Conservation (phyloP, 495 filamentous ascomycete genomes). For the Aspergillus nanangensis region DNA sequence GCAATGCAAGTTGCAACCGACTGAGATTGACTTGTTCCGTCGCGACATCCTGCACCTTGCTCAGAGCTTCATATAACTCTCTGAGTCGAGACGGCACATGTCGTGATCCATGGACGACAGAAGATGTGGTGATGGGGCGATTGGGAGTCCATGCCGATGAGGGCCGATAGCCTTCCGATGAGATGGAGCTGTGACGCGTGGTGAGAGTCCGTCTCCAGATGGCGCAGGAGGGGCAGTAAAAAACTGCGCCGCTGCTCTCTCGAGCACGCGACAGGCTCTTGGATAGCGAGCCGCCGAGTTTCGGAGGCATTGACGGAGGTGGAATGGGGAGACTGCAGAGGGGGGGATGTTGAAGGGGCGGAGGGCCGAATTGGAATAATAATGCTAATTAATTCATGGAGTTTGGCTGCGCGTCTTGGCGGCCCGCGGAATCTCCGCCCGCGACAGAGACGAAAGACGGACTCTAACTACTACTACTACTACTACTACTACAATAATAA, state of each 20-base stretch:
- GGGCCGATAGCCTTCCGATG: not conserved
- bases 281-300: slow-evolving; percentile 34
- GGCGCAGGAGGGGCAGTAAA: slow-evolving; percentile 38
- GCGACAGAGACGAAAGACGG: no score
- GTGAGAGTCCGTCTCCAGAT: slow-evolving; percentile 29
- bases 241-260: slow-evolving; percentile 17
- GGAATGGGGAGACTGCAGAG: slow-evolving; percentile 4
- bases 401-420: no score
- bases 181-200: slow-evolving; percentile 22
- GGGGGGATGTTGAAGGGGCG: not conserved
- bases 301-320: slow-evolving; percentile 33
- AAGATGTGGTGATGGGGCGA: slow-evolving; percentile 20
- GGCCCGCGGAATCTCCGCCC: no score
- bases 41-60: slow-evolving; percentile 56
- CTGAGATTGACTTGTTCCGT: slow-evolving; percentile 67
- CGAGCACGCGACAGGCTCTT: slow-evolving; percentile 29
- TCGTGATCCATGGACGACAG: slow-evolving; percentile 24
- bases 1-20: slow-evolving; percentile 73
- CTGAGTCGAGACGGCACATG: slow-evolving; percentile 33
- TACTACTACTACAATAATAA: no score
- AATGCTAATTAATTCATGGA: no score
- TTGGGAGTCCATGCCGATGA: not conserved
- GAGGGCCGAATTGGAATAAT: not conserved
- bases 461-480: no score
- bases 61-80: slow-evolving; percentile 58